Percentiles rank a stretch among this genome's conserved stretches.
These are phyloP conservation scores for Phytophthora chlamydospora DNA, from an alignment of 352 stramenopile species.

Conservation along the genomic window DNA sequence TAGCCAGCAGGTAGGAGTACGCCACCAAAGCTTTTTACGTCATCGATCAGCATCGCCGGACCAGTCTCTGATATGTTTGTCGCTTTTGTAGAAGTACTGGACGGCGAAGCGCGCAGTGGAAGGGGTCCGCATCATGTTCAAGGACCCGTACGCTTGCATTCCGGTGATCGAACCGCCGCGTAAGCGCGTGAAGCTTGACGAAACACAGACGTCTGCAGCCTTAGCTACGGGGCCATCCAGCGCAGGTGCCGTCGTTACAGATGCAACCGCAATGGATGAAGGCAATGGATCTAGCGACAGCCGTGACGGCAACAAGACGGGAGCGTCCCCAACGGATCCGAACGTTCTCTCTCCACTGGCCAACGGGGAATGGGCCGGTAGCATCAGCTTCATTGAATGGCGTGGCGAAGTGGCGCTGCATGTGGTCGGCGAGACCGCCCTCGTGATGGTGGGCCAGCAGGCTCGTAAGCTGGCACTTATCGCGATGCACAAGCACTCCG, in stretches of 20 bases:
- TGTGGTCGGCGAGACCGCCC: slow-evolving; percentile 70
- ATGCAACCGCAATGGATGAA: slow-evolving; percentile 29
- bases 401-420: slow-evolving; percentile 77
- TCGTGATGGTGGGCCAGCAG: slow-evolving; percentile 83
- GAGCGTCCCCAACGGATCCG: slow-evolving; percentile 28
- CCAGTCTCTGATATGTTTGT: background rate
- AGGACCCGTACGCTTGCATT: slow-evolving; percentile 73
- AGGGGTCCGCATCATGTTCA: slow-evolving; percentile 80
- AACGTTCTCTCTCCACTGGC: slow-evolving; percentile 52
- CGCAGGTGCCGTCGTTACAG: slow-evolving; percentile 2
- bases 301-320: slow-evolving; percentile 25
- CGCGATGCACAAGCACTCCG: slow-evolving; percentile 57
- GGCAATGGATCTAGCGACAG: slow-evolving; percentile 21
- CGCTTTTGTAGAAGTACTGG: slow-evolving; percentile 67
- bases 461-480: slow-evolving; percentile 78
- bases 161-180: slow-evolving; percentile 72
- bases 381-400: slow-evolving; percentile 89
- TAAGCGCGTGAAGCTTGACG: slow-evolving; percentile 70
- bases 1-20: slow-evolving; percentile 50
- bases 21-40: background rate
- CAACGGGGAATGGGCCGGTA: slow-evolving; percentile 77
- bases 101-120: slow-evolving; percentile 73
- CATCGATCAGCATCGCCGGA: background rate
- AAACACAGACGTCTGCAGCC: slow-evolving; percentile 21
- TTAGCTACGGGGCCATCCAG: slow-evolving; percentile 4